Base-by-base conservation (phyloP, 371 early-diverging fungal species). In the Rhizopus microsporus region DNA sequence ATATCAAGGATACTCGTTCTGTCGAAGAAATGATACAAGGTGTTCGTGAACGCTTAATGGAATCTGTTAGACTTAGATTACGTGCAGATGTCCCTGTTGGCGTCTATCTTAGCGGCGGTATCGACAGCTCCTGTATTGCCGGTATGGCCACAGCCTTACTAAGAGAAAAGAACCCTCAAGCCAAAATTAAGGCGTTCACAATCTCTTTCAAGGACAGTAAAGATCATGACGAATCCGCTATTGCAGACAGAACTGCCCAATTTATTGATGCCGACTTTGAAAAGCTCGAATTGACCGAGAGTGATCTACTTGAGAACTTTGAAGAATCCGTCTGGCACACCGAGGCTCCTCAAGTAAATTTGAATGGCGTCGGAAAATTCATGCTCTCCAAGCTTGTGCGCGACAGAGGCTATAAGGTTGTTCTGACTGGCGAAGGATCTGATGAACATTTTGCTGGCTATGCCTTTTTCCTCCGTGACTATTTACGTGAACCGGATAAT, bases 381-480 rank as follows among this genome's bases (percentile, higher is more conserved):
- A 33, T 66, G 13, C 38, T 66, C 34, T 66, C 66, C 9, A 46
- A 32, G 32, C 42, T 54, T 44, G 61, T 57, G 6, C 62, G 62
- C 51, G 66, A 66, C 23, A 40, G 53, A 34, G 85, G 85, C 4
- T 73, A 78, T 63, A 69, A 53, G 44, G 65, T 75, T 0, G 75
- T 87, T n/a, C 69, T 79, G 59, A 84, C 86, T 0, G 88, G 87
- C 30, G 85, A 87, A 60, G 86, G 83, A 0, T 80, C 85, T 0
- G 88, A 87, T 49, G 85, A 85, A 48, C 68, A 85, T 30, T 87
- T 85, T 65, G 84, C 80, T 6, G 88, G 88, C 0, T 85, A 87
- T 63, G 56, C 67, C 3, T 83, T 83, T 56, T 62, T 87, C 56
- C 72, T 71, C 38, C 48, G 42, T 47, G 77, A 81, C 37, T 62